Evolutionary conservation across 169 alveolate species (phyloP).

Genomic region (Perkinsus chesapeaki): DNA sequence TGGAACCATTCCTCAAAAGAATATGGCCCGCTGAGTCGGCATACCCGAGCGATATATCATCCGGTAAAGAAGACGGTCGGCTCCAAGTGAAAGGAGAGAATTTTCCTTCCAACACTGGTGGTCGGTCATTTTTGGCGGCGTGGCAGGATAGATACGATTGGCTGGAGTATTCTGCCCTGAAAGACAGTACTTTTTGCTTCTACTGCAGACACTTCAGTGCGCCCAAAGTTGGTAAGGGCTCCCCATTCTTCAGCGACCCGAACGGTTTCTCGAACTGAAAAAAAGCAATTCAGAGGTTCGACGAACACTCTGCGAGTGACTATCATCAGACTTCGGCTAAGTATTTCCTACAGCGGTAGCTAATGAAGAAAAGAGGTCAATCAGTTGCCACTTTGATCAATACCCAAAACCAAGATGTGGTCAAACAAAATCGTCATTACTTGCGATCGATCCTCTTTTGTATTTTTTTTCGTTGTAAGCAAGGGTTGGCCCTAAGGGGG

Average conservation of each 20-base stretch:
- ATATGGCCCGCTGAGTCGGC: background rate
- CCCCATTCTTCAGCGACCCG: background rate
- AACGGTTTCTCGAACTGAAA: background rate
- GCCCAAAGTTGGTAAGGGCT: background rate
- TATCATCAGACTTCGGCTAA: background rate
- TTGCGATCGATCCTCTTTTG: background rate
- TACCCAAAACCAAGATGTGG: background rate
- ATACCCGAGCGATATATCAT: background rate
- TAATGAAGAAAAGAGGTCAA: background rate
- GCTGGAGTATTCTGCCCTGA: background rate
- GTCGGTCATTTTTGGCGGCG: background rate
- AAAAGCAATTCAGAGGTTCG: background rate
- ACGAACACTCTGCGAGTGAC: background rate
- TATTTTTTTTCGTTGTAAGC: background rate
- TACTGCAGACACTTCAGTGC: background rate
- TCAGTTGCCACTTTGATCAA: background rate
- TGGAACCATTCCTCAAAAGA: background rate
- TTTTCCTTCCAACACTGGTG: background rate
- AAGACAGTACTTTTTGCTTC: background rate
- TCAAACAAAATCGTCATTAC: background rate
- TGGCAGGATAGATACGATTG: background rate
- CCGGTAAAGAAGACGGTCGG: background rate
- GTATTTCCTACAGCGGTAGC: background rate
- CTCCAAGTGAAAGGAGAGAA: background rate
- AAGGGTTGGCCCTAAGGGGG: background rate